phyloP scores from a whole-genome alignment of 805 yeast species.

The Nakazawaea populi region DNA sequence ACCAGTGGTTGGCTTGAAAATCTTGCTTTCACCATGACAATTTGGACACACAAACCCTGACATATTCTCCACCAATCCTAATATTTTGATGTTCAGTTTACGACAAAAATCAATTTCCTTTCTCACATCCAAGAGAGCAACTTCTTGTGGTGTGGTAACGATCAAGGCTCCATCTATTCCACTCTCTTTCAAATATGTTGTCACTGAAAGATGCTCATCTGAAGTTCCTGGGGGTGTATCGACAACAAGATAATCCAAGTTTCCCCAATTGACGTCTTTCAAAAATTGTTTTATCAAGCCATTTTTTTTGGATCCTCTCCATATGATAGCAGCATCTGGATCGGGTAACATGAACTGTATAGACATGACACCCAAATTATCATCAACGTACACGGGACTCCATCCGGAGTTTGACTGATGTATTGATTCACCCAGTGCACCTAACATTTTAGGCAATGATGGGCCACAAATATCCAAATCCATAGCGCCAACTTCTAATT shows the following conservation, averaged over 20 bases:
- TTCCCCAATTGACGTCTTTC: conserved; percentile 95
- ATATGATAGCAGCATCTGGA: conserved; percentile 87
- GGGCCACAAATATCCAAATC: conserved; percentile 98
- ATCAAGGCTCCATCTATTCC: conserved; percentile 95
- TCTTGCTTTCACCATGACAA: conserved; percentile 85
- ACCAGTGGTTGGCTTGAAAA: conserved; percentile 94
- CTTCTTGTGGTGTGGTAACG: conserved; percentile 98
- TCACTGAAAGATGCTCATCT: conserved; percentile 91
- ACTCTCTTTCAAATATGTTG: conserved; percentile 78
- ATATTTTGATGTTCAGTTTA: conserved; percentile 78
- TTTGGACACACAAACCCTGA: conserved; percentile 96
- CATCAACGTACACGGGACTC: conserved; percentile 95
- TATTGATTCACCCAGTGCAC: conserved; percentile 78
- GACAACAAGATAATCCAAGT: conserved; percentile 75
- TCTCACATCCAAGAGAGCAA: conserved; percentile 88
- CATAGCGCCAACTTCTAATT: conserved; percentile 89
- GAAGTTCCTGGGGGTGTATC: conserved; percentile 99
- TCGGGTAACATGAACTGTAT: conserved; percentile 94
- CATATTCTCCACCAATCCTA: conserved; percentile 97
- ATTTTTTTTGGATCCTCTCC: conserved; percentile 97
- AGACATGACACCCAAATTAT: conserved; percentile 92
- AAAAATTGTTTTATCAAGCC: conserved; percentile 89
- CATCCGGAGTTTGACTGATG: conserved; percentile 92
- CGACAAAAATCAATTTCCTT: conserved; percentile 93
- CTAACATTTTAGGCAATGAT: conserved; percentile 89